A percentile compares a stretch with the other conserved stretches of the same genome.
phyloP scores from a whole-genome alignment of 805 yeast genomes.

The Lipomyces starkeyi region DNA sequence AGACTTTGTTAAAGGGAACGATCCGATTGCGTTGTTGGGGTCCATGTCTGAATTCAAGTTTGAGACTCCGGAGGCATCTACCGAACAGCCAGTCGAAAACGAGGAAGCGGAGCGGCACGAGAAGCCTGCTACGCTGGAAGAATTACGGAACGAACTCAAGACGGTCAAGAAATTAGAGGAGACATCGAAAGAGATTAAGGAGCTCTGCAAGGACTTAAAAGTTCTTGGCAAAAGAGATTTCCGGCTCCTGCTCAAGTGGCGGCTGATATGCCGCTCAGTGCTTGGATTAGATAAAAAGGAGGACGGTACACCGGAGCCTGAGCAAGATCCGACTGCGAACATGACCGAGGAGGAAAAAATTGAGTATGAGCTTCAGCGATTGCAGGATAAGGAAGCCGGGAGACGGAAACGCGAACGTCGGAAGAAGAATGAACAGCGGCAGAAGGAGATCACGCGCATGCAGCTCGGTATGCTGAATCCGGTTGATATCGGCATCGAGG shows the following conservation, averaged over 20 bases:
- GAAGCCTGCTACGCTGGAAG: conserved; percentile 4
- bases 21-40: conserved; percentile 84
- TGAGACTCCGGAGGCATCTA: conserved; percentile 46
- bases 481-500: conserved; percentile 90
- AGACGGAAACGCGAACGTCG: conserved; percentile 81
- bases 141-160: conserved; percentile 61
- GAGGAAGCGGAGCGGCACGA: conserved; percentile 23
- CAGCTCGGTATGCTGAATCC: conserved; percentile 97
- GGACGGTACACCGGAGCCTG: conserved; percentile 57
- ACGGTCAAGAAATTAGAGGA: conserved; percentile 71
- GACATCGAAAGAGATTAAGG: conserved; percentile 78
- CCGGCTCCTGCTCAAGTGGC: conserved; percentile 81
- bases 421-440: conserved; percentile 78
- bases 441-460: conserved; percentile 86
- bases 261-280: conserved; percentile 80
- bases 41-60: conserved; percentile 66
- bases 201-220: conserved; percentile 87
- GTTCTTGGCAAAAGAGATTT: conserved; percentile 95
- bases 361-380: conserved; percentile 78
- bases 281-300: conserved; percentile 65
- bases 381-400: conserved; percentile 72
- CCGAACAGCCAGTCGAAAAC: not conserved
- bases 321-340: conserved; percentile 54
- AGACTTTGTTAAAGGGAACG: conserved; percentile 82
- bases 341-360: conserved; percentile 79